These are phyloP conservation scores for Trypanosoma congolense DNA, from an alignment of 208 protist species.

Conservation along the genomic window DNA sequence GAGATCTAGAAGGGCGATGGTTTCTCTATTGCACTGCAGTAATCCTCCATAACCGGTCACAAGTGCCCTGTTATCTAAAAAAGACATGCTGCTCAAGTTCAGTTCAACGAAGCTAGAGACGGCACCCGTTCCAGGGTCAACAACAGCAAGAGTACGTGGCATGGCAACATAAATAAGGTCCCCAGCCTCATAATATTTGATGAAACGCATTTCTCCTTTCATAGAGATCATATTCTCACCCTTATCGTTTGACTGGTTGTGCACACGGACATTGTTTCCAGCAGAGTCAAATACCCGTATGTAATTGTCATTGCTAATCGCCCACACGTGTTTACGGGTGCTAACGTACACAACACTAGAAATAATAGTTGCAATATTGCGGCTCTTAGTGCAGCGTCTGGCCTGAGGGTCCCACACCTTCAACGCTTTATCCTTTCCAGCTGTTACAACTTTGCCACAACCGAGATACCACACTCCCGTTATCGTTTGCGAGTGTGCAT, in stretches of 20 bases:
- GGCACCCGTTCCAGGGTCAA: slow-evolving; percentile 58
- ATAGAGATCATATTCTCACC: slow-evolving; percentile 67
- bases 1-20: slow-evolving; percentile 69
- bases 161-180: slow-evolving; percentile 69
- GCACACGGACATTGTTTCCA: slow-evolving; percentile 60
- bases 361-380: slow-evolving; percentile 82
- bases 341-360: slow-evolving; percentile 50
- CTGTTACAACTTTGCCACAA: slow-evolving; percentile 75
- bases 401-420: slow-evolving; percentile 85
- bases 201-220: slow-evolving; percentile 54
- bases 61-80: slow-evolving; percentile 66
- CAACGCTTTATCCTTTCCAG: slow-evolving; percentile 78
- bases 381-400: slow-evolving; percentile 57
- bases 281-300: slow-evolving; percentile 79
- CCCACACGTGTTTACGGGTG: slow-evolving; percentile 59
- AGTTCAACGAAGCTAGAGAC: slow-evolving; percentile 33
- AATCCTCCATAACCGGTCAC: slow-evolving; percentile 56
- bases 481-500: slow-evolving; percentile 71
- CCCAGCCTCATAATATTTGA: slow-evolving; percentile 58
- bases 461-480: slow-evolving; percentile 67
- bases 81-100: slow-evolving; percentile 54
- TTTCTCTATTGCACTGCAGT: slow-evolving; percentile 34
- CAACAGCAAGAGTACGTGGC: slow-evolving; percentile 34
- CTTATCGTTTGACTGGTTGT: slow-evolving; percentile 31
- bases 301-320: slow-evolving; percentile 65